Evolutionary conservation across 1,139 yeast genomes (phyloP), one percentile per base, ranked within the genome.

Genomic region (Sugiyamaella sp.): DNA sequence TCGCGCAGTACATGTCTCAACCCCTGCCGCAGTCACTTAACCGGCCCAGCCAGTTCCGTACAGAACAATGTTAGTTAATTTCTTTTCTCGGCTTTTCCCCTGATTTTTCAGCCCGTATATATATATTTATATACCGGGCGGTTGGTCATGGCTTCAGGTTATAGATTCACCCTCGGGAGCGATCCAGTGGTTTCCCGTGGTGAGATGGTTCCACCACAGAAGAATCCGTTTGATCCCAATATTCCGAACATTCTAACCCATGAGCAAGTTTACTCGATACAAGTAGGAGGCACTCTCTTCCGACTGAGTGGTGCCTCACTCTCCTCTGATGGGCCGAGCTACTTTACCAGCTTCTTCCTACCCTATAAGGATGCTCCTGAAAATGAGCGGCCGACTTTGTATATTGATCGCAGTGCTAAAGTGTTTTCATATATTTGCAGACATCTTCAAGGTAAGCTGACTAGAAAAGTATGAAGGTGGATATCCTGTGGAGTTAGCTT

Each of bases 231-330:
- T 60, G 76, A 79, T 56, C 82, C 79, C 0, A 60, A 70, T 1
- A 85, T 86, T 44, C 87, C 89, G 1, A 68, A 72, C 0, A 65
- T 83, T 1, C 74, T 89, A 29, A 85, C 93, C 25, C 82, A 78
- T 60, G 86, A 84, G 47, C 80, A 77, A 35, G 82, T 88, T 64
- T 89, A 79, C 68, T 77, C 84, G 12, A 79, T 90, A 24, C 90
- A 86, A 67, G 85, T 89, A 3, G 96, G 96, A 0, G 79, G 77
- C 52, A 77, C 77, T 58, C 45, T 66, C 42, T 71, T 68, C 54
- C 60, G 66, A 35, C 64, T 75, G 17, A 85, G 93, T 65, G 97
- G 97, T 0, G 90, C 93, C 1, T 89, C 96, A 3, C 70, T 90
- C 41, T 86, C 91, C 21, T 87, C 89, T 1, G 97, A 89, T 70